phyloP scores from a whole-genome alignment of 2,329 filamentous ascomycete genomes.

The Monilinia fructigena region DNA sequence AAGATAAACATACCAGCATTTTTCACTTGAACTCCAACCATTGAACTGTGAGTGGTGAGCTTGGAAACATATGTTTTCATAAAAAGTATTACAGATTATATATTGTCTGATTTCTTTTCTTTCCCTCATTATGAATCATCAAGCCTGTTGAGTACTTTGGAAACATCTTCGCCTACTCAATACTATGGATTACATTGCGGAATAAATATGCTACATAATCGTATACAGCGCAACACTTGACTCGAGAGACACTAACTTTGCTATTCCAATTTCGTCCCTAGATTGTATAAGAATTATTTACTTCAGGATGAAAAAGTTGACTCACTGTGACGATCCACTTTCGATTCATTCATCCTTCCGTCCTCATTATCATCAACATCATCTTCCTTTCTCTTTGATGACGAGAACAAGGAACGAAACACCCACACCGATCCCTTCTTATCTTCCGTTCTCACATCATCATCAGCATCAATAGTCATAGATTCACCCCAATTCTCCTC shows the following conservation, averaged over 20 bases:
- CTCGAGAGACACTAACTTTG: background rate
- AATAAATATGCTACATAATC: background rate
- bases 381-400: background rate
- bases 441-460: slow-evolving; percentile 16
- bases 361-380: background rate
- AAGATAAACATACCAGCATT: background rate
- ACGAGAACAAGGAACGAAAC: slow-evolving; percentile 5
- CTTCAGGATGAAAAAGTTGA: background rate
- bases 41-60: background rate
- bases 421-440: slow-evolving; percentile 13
- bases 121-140: background rate
- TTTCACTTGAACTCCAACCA: no score
- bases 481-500: slow-evolving; percentile 10
- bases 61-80: background rate
- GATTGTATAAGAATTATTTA: background rate
- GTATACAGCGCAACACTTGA: background rate
- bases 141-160: background rate
- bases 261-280: slow-evolving; percentile 15
- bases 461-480: slow-evolving; percentile 20
- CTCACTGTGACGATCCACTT: slow-evolving; percentile 20
- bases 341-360: slow-evolving; percentile 11
- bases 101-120: no score
- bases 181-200: background rate
- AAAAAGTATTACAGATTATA: background rate
- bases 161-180: no score